phyloP scores from a whole-genome alignment of 2,329 filamentous ascomycete species.

The Xylaria sp. region DNA sequence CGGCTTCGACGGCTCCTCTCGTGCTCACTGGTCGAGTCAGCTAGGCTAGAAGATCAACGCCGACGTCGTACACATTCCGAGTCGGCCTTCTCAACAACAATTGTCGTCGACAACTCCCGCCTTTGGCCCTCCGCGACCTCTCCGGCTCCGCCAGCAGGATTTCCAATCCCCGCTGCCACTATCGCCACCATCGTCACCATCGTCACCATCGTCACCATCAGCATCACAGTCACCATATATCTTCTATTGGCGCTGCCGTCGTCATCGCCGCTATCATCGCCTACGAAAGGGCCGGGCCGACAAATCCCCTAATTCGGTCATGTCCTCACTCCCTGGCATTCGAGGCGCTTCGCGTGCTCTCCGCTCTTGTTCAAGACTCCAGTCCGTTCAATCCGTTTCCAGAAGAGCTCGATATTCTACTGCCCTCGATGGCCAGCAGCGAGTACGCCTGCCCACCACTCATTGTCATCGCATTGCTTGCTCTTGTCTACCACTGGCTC shows the following conservation, averaged over 20 bases:
- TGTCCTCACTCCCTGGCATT: constrained; percentile 60
- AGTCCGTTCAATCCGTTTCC: constrained; percentile 40
- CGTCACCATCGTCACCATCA: background rate
- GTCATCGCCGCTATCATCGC: background rate
- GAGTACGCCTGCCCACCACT: constrained; percentile 55
- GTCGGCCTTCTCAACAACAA: background rate
- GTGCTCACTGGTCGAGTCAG: background rate
- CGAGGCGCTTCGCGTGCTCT: constrained; percentile 62
- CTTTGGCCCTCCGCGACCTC: background rate
- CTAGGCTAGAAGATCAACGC: background rate
- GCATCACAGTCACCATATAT: no score
- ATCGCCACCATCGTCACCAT: background rate
- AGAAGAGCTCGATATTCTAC: constrained; percentile 60
- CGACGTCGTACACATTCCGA: background rate
- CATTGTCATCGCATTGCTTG: background rate
- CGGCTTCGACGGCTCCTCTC: background rate
- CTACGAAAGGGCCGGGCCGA: constrained; percentile 1
- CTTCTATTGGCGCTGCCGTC: constrained; percentile 4
- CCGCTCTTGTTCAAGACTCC: constrained; percentile 48
- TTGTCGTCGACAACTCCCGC: background rate
- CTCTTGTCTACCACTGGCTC: background rate
- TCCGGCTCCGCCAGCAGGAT: background rate
- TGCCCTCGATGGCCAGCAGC: constrained; percentile 67
- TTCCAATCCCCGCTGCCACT: background rate
- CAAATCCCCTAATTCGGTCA: constrained; percentile 44